phyloP scores from a whole-genome alignment of 345 rosid species.

The Acer yangbiense region DNA sequence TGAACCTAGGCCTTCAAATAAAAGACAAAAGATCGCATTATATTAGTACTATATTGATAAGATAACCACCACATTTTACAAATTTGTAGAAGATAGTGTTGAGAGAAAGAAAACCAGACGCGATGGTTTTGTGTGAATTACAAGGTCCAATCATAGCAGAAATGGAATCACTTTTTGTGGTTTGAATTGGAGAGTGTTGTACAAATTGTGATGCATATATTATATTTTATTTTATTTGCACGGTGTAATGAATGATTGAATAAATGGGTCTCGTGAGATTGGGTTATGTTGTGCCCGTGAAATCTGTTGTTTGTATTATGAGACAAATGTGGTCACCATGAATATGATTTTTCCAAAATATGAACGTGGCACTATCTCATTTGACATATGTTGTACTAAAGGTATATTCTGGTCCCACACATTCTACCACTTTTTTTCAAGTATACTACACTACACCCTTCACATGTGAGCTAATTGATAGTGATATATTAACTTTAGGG shows the following conservation, averaged over 20 bases:
- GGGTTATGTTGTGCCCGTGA: slow-evolving; percentile 41
- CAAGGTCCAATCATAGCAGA: slow-evolving; percentile 11
- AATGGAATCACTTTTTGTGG: background rate
- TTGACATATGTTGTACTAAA: background rate
- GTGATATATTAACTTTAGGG: background rate
- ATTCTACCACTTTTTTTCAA: background rate
- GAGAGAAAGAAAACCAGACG: background rate
- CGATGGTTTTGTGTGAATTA: background rate
- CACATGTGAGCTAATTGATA: background rate
- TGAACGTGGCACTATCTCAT: slow-evolving; percentile 9
- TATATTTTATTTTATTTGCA: too few species aligned
- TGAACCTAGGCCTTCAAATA: too few species aligned
- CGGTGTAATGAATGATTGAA: background rate
- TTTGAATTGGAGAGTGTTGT: background rate
- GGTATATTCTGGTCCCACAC: background rate
- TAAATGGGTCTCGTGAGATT: slow-evolving; percentile 33
- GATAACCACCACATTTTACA: background rate
- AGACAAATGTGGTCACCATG: slow-evolving; percentile 1
- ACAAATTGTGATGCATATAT: background rate
- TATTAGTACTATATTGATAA: background rate
- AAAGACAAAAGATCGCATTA: too few species aligned
- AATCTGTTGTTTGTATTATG: slow-evolving; percentile 26
- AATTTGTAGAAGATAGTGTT: background rate
- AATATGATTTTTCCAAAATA: slow-evolving; percentile 20
- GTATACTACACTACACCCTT: background rate